Evolutionary conservation across 1,284 basidiomycete genomes (phyloP).

Genomic region (Ustilago crameri): DNA sequence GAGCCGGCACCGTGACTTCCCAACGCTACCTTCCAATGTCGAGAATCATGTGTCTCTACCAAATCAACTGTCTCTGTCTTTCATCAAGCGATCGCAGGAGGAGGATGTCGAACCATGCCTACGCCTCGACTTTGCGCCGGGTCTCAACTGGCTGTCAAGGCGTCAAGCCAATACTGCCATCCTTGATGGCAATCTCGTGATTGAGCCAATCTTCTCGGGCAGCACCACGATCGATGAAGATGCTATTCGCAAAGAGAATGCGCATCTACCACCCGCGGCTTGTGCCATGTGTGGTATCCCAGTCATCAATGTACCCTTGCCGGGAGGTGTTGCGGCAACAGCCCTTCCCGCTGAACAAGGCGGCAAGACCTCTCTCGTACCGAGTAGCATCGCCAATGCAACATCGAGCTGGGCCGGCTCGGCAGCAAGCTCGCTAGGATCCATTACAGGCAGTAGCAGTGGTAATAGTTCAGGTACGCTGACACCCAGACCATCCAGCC

Average conservation of each 20-base stretch:
- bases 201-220: conserved; percentile 81
- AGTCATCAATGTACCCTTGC: conserved; percentile 62
- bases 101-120: conserved; percentile 96
- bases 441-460: conserved; percentile 33
- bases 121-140: conserved; percentile 90
- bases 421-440: conserved; percentile 45
- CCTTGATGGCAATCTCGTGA: conserved; percentile 84
- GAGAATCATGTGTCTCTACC: conserved; percentile 65
- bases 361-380: conserved; percentile 36
- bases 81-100: conserved; percentile 80
- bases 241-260: conserved; percentile 52
- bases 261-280: conserved; percentile 56
- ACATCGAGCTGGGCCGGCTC: conserved; percentile 52
- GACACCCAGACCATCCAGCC: conserved; percentile 39
- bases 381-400: conserved; percentile 43
- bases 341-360: conserved; percentile 37
- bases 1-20: conserved; percentile 77
- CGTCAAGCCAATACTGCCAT: conserved; percentile 87
- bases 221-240: conserved; percentile 59
- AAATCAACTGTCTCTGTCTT: conserved; percentile 75
- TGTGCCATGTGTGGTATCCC: conserved; percentile 63
- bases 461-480: conserved; percentile 28
- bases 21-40: conserved; percentile 69
- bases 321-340: conserved; percentile 39
- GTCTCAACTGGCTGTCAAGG: conserved; percentile 90